Base-by-base conservation (phyloP, 495 filamentous ascomycete genomes). In the Neurospora tetraspora region DNA sequence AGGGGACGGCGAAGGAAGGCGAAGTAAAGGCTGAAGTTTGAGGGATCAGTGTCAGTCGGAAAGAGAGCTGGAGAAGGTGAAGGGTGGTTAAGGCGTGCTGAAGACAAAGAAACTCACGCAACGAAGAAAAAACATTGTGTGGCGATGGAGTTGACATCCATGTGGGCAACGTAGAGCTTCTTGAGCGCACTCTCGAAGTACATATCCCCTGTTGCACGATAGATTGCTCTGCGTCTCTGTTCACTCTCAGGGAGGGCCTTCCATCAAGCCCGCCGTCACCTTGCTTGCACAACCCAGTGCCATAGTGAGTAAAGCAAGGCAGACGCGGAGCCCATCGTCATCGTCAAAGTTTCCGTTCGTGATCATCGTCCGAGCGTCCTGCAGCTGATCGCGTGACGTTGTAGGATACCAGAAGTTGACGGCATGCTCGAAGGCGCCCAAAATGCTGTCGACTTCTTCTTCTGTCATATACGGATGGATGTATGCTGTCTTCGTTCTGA, bases 341-440 rank as follows among this genome's bases (percentile, higher is more conserved):
- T 78, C 75, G 31, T 77, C 77, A 36, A 68, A 71, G 20, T 69
- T 70, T 7, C 75, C 76, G 45, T 72, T 73, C 34, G 68, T 39
- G 4, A 78, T 72, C 5, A 72, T 75, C 18, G 69, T 36, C 11
- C 74, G 76, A 3, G 76, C 53, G 37, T 68, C 42, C 3, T 73
- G 69, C 23, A 82, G 65, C 31, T 78, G 79, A 23, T 53, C 16
- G 65, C 70, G 71, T 27, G 74, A 76, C 70, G 78, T 74, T 31
- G 76, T 78, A 10, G 80, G 80, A 75, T 82, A 82, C 79, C 79
- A 81, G 68, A 82, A 82, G 72, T 82, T 82, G n/a, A 81, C 76
- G 61, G 71, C 73, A 8, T 73, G 69, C 40, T 77, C 71, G 39
- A 82, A 82, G 14, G 79, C 76, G 2, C 72, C 72, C 34, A 86